Base-by-base conservation (phyloP, 306 rosid species). In the Alnus glutinosa region DNA sequence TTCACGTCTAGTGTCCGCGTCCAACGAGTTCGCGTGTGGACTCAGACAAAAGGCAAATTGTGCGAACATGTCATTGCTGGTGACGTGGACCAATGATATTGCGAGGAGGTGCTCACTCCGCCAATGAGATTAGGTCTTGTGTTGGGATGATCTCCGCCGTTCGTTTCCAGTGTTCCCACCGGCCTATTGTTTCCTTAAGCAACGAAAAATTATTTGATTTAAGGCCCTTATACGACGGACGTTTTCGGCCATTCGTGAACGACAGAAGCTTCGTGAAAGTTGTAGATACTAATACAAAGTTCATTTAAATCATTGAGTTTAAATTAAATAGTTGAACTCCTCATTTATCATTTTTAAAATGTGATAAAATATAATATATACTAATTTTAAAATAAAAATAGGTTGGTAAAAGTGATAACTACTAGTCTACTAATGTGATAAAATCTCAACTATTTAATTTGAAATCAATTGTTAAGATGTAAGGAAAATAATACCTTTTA, bases 31-130 rank as follows among this genome's bases (percentile, higher is more conserved):
- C 55, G 48, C 59, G 15, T 55, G 37, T 69, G 12, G 14, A 30
- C 70, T 16, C 46, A 6, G 79, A 70, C 68, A n/a, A 47, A 69
- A 74, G 28, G 67, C 78, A 23, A 57, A 75, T 70, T 81, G 74
- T 75, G 81, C 44, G 86, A 86, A 79, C 89, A 85, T 87, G 98
- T 94, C 98, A 94, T 68, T 4, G 0, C 0, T 9, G 81, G 39
- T 89, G 92, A 94, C 88, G 88, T 94, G 98, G 93, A 81, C 98
- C 98, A 94, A 94, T 92, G 30, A 69, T 0, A n/a, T 67, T 70
- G 67, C 72, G 74, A n/a, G 55, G 5, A 4, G 14, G 11, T 32
- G 3, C 63, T 72, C 74, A 36, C 58, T 47, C 14, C 51, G 39
- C 98, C 98, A 94, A 92, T 92, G 5, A 55, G 6, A 73, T 78